Base-by-base conservation (phyloP, 1,139 yeast species). In the Diutina rugosa region DNA sequence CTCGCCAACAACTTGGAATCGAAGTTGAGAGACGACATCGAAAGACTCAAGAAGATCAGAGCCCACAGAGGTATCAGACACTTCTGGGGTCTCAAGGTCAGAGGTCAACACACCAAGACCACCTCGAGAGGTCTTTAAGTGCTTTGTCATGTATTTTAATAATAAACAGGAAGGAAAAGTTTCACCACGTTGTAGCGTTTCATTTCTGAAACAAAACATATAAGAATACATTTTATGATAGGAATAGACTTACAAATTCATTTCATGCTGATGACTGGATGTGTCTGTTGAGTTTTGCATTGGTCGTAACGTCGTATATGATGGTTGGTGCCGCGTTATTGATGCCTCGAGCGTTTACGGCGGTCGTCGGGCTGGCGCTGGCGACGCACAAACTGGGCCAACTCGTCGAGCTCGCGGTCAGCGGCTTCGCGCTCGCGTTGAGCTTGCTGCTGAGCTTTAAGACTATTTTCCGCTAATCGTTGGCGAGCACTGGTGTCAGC, bases 41-140 rank as follows among this genome's bases (percentile, higher is more conserved):
- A 93, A 84, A 93, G 98, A 85, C 86, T 93, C 80, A 95, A 95
- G 96, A 93, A 95, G 84, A 93, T 95, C 87, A 93, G 98, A 87
- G 84, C 98, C 73, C 99, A 93, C 95, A 88, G 98, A 83, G 99
- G 99, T 91, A 88, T 93, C 79, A 90, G 99, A 87, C 99, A 93
- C 86, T 91, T 87, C 95, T 95, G 98, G 98, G 98, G 98, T 73
- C 80, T 87, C 73, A 81, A 82, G 77, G 86, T 82, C 74, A 90
- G 98, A 87, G 98, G 98, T 84, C 98, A 91, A 87, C 99, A 93
- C 84, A 93, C 99, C 86, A 93, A 93, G 88, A 91, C 98, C 77
- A 93, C 99, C 72, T 95, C 97, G 78, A 90, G 99, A 84, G 90
- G 93, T 73, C 78, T 76, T 72, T 76, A 76, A 75, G 61, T 65